phyloP scores from a whole-genome alignment of 176 grass and related monocot genomes.

The Sorghum bicolor region Sorghum_bicolor_NCBIv3 NC_012875.2:54477501-54478000 shows the following conservation, averaged over 20 bases:
- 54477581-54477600: neutral
- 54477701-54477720: conserved; percentile 41
- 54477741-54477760: conserved; percentile 10
- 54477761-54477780: conserved; percentile 22
- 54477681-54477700: conserved; percentile 34
- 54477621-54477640: neutral
- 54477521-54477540: conserved; percentile 38
- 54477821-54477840: too few relatives aligned
- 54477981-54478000: too few relatives aligned
- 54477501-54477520: conserved; percentile 52
- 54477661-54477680: conserved; percentile 10
- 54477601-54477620: neutral
- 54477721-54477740: conserved; percentile 26
- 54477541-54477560: conserved; percentile 31
- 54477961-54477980: too few relatives aligned
- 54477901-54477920: too few relatives aligned
- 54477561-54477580: neutral
- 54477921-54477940: too few relatives aligned
- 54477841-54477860: too few relatives aligned
- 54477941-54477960: too few relatives aligned
- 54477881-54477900: too few relatives aligned
- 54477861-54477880: too few relatives aligned
- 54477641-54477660: too few relatives aligned
- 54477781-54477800: neutral
- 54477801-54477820: neutral